Evolutionary conservation across 2,329 filamentous ascomycete species (phyloP).

Genomic region (Ceratocystis destructans): DNA sequence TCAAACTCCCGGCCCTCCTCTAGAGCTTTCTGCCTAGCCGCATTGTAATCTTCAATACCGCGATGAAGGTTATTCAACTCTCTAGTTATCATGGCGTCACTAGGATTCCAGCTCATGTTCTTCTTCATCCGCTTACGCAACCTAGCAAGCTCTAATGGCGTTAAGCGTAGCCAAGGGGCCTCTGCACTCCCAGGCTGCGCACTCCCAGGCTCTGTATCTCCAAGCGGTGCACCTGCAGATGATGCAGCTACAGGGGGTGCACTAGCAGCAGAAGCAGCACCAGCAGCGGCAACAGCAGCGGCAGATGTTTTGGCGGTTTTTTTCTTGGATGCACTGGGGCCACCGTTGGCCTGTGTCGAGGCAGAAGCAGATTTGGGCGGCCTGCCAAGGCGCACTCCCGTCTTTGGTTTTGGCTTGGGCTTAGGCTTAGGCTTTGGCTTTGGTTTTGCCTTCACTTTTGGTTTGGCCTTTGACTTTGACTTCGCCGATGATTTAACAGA

Average conservation of each 20-base stretch:
- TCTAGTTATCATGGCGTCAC: constrained; percentile 71
- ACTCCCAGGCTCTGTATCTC: constrained; percentile 33
- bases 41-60: constrained; percentile 46
- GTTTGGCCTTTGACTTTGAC: no score
- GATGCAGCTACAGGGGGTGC: constrained; percentile 28
- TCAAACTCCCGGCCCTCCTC: constrained; percentile 49
- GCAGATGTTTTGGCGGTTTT: neutral
- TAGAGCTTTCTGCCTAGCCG: constrained; percentile 51
- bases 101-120: constrained; percentile 73
- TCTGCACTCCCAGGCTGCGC: constrained; percentile 44
- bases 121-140: constrained; percentile 83
- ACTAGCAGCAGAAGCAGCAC: neutral
- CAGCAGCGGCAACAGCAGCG: no score
- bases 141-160: constrained; percentile 50
- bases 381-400: constrained; percentile 17
- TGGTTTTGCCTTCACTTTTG: no score
- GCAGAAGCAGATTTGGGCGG: constrained; percentile 22
- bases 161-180: constrained; percentile 53
- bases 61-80: constrained; percentile 60
- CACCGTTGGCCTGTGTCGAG: neutral
- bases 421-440: no score
- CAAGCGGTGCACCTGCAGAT: constrained; percentile 36
- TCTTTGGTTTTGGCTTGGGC: constrained; percentile 11
- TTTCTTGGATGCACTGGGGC: constrained; percentile 22
- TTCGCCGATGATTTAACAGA: no score